Evolutionary conservation across 306 rosid genomes (phyloP), one percentile per base, ranked within the genome.

Genomic region (Acacia acuminata): DNA sequence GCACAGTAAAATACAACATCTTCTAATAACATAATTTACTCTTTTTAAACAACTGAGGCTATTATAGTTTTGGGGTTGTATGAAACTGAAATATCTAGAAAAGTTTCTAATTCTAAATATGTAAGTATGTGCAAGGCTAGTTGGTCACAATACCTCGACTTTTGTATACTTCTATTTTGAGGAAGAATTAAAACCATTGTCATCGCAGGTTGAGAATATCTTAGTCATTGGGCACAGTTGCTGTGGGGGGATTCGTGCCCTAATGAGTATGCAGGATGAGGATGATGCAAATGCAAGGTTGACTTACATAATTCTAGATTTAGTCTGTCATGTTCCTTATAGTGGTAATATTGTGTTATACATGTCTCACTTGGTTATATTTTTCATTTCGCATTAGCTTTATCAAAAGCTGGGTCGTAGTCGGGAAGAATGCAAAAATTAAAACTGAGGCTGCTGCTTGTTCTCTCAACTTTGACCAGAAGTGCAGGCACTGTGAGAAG

Each of bases 181-280:
- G n/a, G 71, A 50, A 51, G 42, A 40, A 47, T 36, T 47, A 47
- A 43, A 38, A 14, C 60, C 70, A 43, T 34, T 72, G 82, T 51
- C 19, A n/a, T 86, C 86, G 70, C 81, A 96, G 99, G 97, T 96
- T 55, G 93, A 92, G 81, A 92, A 96, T 85, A 83, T 96, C 73
- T 80, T 96, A 24, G 94, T 96, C 81, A 92, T 94, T 81, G 98
- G 99, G 74, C 99, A 96, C 86, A 96, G 99, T 88, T 87, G 98
- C 88, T 96, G 99, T 71, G 99, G 99, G 44, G 99, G 99, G 74
- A 96, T 96, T 81, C 97, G 89, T 55, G 99, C 99, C 73, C 97
- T 96, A 53, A 94, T 96, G 99, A 78, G 98, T 60, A 89, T 96
- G 96, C 76, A 92, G 81, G 97, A 94, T 73, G 92, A 88, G 81